Base-by-base conservation (phyloP, 2,329 filamentous ascomycete species). In the Penicillium olsonii region DNA sequence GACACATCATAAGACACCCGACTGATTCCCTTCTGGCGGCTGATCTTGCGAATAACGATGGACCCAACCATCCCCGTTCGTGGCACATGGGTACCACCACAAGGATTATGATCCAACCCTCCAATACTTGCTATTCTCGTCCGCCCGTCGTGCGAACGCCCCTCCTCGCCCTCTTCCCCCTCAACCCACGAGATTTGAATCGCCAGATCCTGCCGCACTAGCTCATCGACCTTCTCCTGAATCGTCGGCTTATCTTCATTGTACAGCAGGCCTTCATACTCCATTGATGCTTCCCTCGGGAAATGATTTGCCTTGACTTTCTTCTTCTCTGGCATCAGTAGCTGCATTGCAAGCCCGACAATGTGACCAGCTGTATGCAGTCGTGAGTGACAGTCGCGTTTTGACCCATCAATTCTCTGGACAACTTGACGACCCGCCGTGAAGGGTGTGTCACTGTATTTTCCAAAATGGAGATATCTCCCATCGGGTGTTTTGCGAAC, bases 331-430 rank as follows among this genome's bases (percentile, higher is more conserved):
- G 58, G 55, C 17, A 53, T 50, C 14, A 67, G 47, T 33, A 62
- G 50, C 24, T 62, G 51, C 60, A 67, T 64, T 2, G 63, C 62
- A 8, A 66, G 49, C 6, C 64, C 63, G 12, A 67, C 42, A 4
- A 67, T 58, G 39, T 67, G 63, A 3, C 65, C 65, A 18, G 60
- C 65, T n/a, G 64, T 65, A 50, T 67, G 65, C 10, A 66, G 50
- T 7, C 63, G 61, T 5, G 65, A 67, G 43, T 66, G 62, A 31
- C 63, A 61, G 17, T 64, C 53, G 3, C 65, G 63, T 31, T 59
- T 62, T 12, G 48, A 53, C 34, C 42, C 45, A 44, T 67, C 55
- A 22, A 67, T 60, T 8, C 6, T 54, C 26, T 65, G 61, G 4
- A 57, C 38, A 2, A 66, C 61, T 14, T 26, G 35, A 14, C 61